phyloP scores from a whole-genome alignment of 1,284 basidiomycete species.

The Ceratobasidium sp. region DNA sequence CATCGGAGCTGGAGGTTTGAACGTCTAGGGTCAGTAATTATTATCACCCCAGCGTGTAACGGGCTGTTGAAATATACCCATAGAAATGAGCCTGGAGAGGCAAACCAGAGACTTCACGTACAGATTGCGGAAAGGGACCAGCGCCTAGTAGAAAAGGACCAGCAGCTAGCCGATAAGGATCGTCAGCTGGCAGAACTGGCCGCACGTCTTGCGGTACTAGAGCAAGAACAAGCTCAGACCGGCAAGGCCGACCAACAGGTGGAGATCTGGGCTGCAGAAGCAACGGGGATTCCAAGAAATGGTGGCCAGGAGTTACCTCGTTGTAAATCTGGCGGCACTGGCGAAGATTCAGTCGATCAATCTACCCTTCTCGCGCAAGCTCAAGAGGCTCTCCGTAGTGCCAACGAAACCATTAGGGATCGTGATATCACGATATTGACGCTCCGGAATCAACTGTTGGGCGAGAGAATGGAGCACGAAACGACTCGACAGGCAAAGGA shows the following conservation, averaged over 20 bases:
- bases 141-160: background rate
- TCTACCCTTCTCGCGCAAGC: background rate
- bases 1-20: constrained; percentile 28
- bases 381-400: constrained; percentile 1
- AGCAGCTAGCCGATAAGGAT: background rate
- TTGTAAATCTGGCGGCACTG: background rate
- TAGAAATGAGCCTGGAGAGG: constrained; percentile 7
- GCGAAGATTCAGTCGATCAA: background rate
- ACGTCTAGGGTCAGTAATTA: constrained; percentile 14
- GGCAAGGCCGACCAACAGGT: background rate
- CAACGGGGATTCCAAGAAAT: background rate
- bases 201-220: background rate
- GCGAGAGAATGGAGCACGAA: background rate
- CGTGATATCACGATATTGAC: constrained; percentile 7
- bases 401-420: background rate
- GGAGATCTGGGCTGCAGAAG: background rate
- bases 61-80: background rate
- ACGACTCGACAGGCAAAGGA: background rate
- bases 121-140: constrained; percentile 20
- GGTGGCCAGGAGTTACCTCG: background rate
- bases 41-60: background rate
- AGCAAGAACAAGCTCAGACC: background rate
- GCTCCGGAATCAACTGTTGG: background rate
- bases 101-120: background rate
- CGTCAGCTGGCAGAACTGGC: background rate